Conservation (phyloP, 2,329 filamentous ascomycete species). For the Xylariomycetidae sp. region DNA sequence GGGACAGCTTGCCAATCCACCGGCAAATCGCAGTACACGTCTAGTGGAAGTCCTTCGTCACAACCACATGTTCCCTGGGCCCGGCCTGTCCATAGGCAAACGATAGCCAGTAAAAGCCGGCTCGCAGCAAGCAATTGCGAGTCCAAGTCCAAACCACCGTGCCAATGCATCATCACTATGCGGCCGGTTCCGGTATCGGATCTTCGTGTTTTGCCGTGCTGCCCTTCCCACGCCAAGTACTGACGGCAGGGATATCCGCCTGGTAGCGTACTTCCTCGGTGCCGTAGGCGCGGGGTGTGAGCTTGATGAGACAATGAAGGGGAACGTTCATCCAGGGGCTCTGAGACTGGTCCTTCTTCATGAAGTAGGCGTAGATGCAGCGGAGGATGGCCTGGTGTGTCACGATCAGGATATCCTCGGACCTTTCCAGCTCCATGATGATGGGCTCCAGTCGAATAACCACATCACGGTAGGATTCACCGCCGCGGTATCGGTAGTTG, state of each 20-base stretch:
- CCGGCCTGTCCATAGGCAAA: no score
- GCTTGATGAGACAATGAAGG: conserved; percentile 90
- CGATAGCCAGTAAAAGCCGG: no score
- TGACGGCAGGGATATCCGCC: conserved; percentile 91
- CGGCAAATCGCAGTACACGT: no score
- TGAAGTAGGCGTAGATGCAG: conserved; percentile 98
- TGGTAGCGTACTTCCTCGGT: conserved; percentile 84
- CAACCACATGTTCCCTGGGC: no score
- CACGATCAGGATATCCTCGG: conserved; percentile 95
- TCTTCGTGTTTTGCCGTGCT: conserved; percentile 81
- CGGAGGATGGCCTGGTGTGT: conserved; percentile 95
- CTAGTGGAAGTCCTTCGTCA: no score
- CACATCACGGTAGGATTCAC: conserved; percentile 92
- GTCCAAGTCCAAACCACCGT: no score
- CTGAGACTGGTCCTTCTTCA: conserved; percentile 89
- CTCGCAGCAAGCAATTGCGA: no score
- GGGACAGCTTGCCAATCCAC: no score
- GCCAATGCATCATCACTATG: background rate
- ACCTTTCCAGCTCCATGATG: conserved; percentile 97
- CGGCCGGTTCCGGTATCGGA: conserved; percentile 32
- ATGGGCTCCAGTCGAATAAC: conserved; percentile 97
- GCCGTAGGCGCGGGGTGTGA: conserved; percentile 89
- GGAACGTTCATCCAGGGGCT: conserved; percentile 99
- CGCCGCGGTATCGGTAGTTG: conserved; percentile 97
- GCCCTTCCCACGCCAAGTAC: conserved; percentile 92